A percentile compares a stretch with the other conserved stretches of the same genome.
Conservation (phyloP, 192 early-diverging fungal genomes). For the Pilobolus umbonatus region DNA sequence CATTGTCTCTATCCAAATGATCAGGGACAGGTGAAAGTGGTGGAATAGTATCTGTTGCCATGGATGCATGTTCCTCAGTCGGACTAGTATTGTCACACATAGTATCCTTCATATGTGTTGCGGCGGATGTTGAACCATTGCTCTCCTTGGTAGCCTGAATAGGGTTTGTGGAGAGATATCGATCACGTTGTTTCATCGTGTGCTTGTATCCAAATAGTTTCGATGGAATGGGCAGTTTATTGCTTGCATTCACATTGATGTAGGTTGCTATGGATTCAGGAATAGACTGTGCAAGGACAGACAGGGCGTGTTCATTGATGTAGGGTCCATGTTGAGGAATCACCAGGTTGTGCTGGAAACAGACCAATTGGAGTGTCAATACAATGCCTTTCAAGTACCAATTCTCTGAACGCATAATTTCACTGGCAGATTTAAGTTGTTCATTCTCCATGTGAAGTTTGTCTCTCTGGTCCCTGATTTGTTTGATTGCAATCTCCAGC, state of each 20-base stretch:
- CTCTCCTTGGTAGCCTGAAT: constrained; percentile 12
- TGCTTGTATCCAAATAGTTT: constrained; percentile 16
- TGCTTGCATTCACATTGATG: constrained; percentile 28
- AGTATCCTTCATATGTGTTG: neutral
- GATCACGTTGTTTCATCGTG: constrained; percentile 16
- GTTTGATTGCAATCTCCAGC: constrained; percentile 69
- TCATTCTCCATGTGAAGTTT: constrained; percentile 38
- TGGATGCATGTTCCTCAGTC: neutral
- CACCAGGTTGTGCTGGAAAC: constrained; percentile 24
- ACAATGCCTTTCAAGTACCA: constrained; percentile 46
- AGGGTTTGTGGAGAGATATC: constrained; percentile 5
- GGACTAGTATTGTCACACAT: neutral
- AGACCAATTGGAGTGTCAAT: constrained; percentile 35
- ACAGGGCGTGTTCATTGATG: constrained; percentile 25
- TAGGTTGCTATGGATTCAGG: constrained; percentile 22
- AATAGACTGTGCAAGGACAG: constrained; percentile 18
- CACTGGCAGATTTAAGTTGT: constrained; percentile 38
- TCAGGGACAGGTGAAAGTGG: constrained; percentile 1
- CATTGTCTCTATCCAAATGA: constrained; percentile 4
- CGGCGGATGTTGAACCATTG: neutral
- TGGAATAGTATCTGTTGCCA: neutral
- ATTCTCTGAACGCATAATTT: constrained; percentile 42
- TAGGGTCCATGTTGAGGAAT: constrained; percentile 31
- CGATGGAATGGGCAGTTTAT: constrained; percentile 22
- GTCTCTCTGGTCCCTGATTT: constrained; percentile 55